Conservation (phyloP, 495 filamentous ascomycete genomes). For the Xylaria castorea region DNA sequence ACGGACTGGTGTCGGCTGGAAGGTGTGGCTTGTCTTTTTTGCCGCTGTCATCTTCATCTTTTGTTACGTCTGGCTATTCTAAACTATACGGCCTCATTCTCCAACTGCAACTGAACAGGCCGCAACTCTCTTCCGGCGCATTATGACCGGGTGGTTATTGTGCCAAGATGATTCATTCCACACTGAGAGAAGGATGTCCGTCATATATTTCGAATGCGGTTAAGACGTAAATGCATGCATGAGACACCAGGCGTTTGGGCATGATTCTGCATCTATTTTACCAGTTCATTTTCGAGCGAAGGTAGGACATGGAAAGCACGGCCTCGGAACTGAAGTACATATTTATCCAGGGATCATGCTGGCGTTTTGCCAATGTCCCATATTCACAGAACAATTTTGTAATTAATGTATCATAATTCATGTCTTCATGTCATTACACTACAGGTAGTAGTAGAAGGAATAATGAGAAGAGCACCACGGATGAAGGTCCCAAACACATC, state of each 20-base stretch:
- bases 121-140: not conserved
- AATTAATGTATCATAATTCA: slow-evolving; percentile 43
- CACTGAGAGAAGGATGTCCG: not conserved
- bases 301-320: not conserved
- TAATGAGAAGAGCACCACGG: slow-evolving; percentile 24
- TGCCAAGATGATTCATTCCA: not conserved
- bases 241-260: slow-evolving; percentile 35
- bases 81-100: slow-evolving; percentile 23
- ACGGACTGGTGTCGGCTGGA: slow-evolving; percentile 91
- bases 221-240: slow-evolving; percentile 35
- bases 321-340: not conserved
- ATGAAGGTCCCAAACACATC: slow-evolving; percentile 6
- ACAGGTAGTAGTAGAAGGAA: slow-evolving; percentile 12
- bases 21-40: slow-evolving; percentile 90
- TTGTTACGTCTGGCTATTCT: slow-evolving; percentile 89
- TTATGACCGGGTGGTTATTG: not conserved
- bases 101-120: not conserved
- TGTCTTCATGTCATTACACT: slow-evolving; percentile 29
- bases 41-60: slow-evolving; percentile 79
- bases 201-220: slow-evolving; percentile 19
- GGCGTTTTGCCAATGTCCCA: slow-evolving; percentile 19
- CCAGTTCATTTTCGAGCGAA: slow-evolving; percentile 9
- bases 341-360: slow-evolving; percentile 1
- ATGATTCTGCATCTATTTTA: slow-evolving; percentile 25
- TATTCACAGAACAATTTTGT: slow-evolving; percentile 30